These are phyloP conservation scores for Komagataella pastoris DNA, from an alignment of 805 yeast genomes.

Conservation along the genomic window DNA sequence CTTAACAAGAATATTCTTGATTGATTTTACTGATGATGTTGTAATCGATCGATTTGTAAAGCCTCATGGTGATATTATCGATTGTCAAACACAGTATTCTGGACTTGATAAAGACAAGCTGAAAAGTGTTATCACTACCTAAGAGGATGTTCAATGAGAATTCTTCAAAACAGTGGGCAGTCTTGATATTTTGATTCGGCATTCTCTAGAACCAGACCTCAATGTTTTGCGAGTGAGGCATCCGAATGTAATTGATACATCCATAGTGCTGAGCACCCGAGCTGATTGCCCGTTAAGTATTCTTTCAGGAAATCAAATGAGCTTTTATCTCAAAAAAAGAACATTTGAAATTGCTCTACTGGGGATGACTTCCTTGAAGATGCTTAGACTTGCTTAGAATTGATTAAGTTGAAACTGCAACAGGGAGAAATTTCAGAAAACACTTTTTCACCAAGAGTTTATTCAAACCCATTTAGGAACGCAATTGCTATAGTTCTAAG, in stretches of 20 bases:
- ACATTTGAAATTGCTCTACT: constrained; percentile 49
- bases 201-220: constrained; percentile 78
- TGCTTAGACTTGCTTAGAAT: constrained; percentile 64
- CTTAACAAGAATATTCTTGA: constrained; percentile 64
- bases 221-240: constrained; percentile 60
- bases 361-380: constrained; percentile 90
- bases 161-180: constrained; percentile 33
- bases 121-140: constrained; percentile 44
- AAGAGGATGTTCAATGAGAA: constrained; percentile 53
- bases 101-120: constrained; percentile 75
- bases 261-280: constrained; percentile 65
- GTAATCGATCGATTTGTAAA: constrained; percentile 65
- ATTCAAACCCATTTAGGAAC: too few relatives aligned
- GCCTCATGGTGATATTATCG: constrained; percentile 62
- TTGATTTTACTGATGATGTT: constrained; percentile 46
- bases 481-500: too few relatives aligned
- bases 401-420: constrained; percentile 53
- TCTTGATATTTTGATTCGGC: constrained; percentile 70
- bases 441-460: constrained; percentile 6
- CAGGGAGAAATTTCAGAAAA: constrained; percentile 60
- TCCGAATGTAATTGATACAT: constrained; percentile 67
- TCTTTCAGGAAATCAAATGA: constrained; percentile 60
- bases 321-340: constrained; percentile 30
- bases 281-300: constrained; percentile 75
- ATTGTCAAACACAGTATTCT: constrained; percentile 73